A percentile compares a stretch with the other conserved stretches of the same genome.
These are phyloP conservation scores for Nakaseomyces delphensis DNA, from an alignment of 1,139 yeast species.

Conservation along the genomic window DNA sequence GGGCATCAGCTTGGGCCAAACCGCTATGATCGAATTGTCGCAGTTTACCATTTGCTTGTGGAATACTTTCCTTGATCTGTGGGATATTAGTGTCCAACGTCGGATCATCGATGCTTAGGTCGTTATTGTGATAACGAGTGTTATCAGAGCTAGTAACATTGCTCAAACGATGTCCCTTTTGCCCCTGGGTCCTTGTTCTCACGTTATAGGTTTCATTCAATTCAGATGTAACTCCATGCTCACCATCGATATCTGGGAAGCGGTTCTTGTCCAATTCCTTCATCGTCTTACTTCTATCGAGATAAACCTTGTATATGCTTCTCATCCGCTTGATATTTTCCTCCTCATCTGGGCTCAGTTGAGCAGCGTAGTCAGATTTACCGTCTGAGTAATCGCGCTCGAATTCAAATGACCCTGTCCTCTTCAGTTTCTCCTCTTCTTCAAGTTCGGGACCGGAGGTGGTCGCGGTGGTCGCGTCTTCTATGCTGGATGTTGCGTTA, in stretches of 20 bases:
- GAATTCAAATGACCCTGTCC: background rate
- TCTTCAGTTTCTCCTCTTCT: constrained; percentile 2
- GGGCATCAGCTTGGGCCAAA: background rate
- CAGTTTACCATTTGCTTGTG: background rate
- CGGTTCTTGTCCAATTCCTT: background rate
- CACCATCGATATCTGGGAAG: background rate
- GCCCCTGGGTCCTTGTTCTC: background rate
- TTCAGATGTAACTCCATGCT: background rate
- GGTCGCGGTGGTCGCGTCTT: background rate
- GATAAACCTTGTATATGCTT: constrained; percentile 65
- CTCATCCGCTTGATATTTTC: constrained; percentile 66
- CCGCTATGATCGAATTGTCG: background rate
- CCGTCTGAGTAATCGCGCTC: background rate
- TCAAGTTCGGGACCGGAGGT: background rate
- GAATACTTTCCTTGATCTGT: background rate
- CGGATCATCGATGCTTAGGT: background rate
- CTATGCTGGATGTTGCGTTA: constrained; percentile 1
- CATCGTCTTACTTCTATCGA: constrained; percentile 42
- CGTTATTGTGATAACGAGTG: background rate
- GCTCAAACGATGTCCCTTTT: background rate
- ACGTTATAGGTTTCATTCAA: background rate
- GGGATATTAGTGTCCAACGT: background rate
- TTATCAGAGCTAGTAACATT: background rate
- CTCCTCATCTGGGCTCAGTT: constrained; percentile 41
- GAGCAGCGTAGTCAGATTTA: background rate